phyloP scores from a whole-genome alignment of 805 yeast genomes.

The Wickerhamomyces ciferrii region DNA sequence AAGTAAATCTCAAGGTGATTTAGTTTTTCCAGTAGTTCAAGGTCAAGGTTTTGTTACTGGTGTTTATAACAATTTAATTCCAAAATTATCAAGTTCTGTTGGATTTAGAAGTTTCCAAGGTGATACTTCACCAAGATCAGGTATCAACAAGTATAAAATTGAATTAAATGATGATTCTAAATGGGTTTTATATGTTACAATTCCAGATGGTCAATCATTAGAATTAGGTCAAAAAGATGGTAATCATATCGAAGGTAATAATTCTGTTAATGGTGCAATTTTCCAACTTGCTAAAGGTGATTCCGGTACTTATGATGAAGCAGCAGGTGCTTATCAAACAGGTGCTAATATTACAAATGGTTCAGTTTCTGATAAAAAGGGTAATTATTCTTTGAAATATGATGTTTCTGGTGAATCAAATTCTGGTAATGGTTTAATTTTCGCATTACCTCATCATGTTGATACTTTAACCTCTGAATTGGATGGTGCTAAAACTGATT shows the following conservation, averaged over 20 bases:
- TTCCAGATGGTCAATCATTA: constrained; percentile 34
- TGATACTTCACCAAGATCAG: constrained; percentile 30
- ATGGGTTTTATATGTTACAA: constrained; percentile 66
- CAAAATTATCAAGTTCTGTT: constrained; percentile 53
- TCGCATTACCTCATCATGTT: constrained; percentile 67
- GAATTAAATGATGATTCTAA: constrained; percentile 47
- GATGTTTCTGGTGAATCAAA: constrained; percentile 39
- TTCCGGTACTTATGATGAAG: constrained; percentile 41
- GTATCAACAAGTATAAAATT: constrained; percentile 48
- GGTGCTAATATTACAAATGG: constrained; percentile 38
- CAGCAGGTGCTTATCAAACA: constrained; percentile 59
- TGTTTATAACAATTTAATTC: constrained; percentile 46
- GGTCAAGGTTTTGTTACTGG: constrained; percentile 84
- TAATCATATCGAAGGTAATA: constrained; percentile 36
- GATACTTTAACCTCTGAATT: constrained; percentile 31
- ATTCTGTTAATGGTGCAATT: constrained; percentile 40
- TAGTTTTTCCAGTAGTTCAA: constrained; percentile 61
- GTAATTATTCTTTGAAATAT: constrained; percentile 39
- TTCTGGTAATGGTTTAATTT: constrained; percentile 41
- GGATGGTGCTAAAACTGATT: constrained; percentile 24
- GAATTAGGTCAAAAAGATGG: constrained; percentile 23
- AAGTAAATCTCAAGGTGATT: constrained; percentile 28
- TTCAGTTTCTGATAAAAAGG: constrained; percentile 30
- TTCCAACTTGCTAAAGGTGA: constrained; percentile 57
- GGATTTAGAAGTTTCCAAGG: constrained; percentile 52